Evolutionary conservation across 2,329 filamentous ascomycete genomes (phyloP), one percentile per base, ranked within the genome.

Genomic region (Aspergillus tubingensis): DNA sequence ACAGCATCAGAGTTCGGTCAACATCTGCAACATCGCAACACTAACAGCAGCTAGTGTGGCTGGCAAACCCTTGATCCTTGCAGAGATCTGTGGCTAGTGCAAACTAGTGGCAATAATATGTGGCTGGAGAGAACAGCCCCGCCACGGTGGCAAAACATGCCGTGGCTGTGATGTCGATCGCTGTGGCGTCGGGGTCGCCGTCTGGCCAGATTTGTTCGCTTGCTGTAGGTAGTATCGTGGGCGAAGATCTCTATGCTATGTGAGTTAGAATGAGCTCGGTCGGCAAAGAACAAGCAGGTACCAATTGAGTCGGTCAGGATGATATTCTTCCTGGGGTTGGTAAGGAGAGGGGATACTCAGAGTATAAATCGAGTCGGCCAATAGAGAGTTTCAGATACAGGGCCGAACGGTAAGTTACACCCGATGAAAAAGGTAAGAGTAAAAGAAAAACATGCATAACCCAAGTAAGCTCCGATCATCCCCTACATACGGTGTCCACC

Each of bases 61-160:
- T 50, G 23, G 44, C 47, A 50, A 50, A 50, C 47, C 47, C 47
- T 32, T 52, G 56, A 50, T 32, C 23, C 52, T 51, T 60, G 53
- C 58, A 60, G 19, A 17, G 19, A 57, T 25, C 19, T 60, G 58
- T 60, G 58, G 58, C 58, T 60, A 60, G 52, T 50, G 53, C 25
- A 48, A 10, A 38, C 41, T 55, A 59, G 58, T 55, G 51, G 58
- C 52, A 48, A 55, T 55, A 49, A 32, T 27, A 19, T n/a, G 23
- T 47, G 36, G 53, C 53, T 55, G 39, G 36, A 47, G 43, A 17
- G 3, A 15, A 27, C 25, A 3, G 43, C 19, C 38, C 36, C 44
- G 58, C 52, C 58, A 60, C 52, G 30, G 58, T 60, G 58, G 58
- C 58, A 47, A 60, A 36, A 27, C 10, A 36, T 15, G 17, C 11